Base-by-base conservation (phyloP, 345 rosid species). In the Bruguiera sexangula region DNA sequence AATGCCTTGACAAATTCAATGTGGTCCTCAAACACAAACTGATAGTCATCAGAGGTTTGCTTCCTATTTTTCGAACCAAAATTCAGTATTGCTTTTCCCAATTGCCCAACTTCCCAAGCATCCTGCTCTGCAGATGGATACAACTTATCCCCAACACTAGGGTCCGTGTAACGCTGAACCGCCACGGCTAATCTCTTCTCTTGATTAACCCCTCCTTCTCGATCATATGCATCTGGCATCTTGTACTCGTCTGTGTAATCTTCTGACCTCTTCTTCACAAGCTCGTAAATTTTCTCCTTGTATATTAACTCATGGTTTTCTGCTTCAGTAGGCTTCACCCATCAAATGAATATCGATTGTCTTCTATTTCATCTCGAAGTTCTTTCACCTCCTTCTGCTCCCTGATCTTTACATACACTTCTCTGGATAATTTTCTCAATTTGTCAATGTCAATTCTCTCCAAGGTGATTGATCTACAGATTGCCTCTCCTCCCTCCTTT, bases 21-120 rank as follows among this genome's bases (percentile, higher is more conserved):
- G 83, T 95, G 96, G 80, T 95, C 96, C 84, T 92, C 99, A 71
- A 94, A 94, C 75, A 89, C 96, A 80, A 74, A 89, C 79, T 96
- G 90, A 66, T 62, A 67, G 20, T 65, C 32, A 66, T 51, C 29
- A 9, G 43, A 8, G 37, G 52, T 36, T 18, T 27, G 19, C 22
- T 15, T 66, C 34, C 51, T 27, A 63, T 54, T 39, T 80, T 89
- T 94, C n/a, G 98, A 82, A 65, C 98, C 98, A 79, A 70, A 91
- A 65, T 87, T 84, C 69, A 91, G 68, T 61, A 84, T 77, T 24
- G 94, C 98, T 83, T 91, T 91, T 57, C 92, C 96, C 82, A 90
- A 91, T 80, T 94, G 98, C 82, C 88, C 83, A 56, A 89, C 98
- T 86, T 94, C 98, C 98, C 97, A 94, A 63, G 96, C 97, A 78